Evolutionary conservation across 306 rosid species (phyloP), one percentile per base, ranked within the genome.

Genomic region (Phaseolus lunatus): DNA sequence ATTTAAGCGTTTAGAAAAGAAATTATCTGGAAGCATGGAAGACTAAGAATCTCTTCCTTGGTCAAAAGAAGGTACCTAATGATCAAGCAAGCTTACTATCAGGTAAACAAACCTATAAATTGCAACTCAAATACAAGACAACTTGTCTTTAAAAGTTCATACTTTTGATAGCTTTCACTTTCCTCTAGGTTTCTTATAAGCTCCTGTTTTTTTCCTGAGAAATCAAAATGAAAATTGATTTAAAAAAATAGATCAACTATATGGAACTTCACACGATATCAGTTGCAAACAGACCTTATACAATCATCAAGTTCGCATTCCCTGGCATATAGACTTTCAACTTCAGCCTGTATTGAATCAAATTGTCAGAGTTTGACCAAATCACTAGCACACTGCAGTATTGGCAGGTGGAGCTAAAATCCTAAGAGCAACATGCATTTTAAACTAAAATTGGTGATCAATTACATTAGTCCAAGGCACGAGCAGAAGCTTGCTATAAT

Each of bases 11-110:
- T 15, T 27, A 31, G 45, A 81, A 67, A 83, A 76, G 49, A 82
- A 84, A 48, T 49, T 16, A 93, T 97, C 98, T 91, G 91, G 76
- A 91, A 86, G 87, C 92, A 86, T 22, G 91, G 89, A 76, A 89
- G 87, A 50, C 81, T 70, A 77, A 81, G 76, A 82, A 93, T 90
- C 72, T 91, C 96, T 85, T 84, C 90, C 84, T 75, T 88, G 13
- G 81, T 86, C 23, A 93, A 31, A 74, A 78, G 90, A 69, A 88
- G 92, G 82, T 74, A 82, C 87, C 97, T 91, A 70, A 49, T 54
- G 77, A 37, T 85, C 71, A 80, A 82, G 39, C 70, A 79, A 62
- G 56, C 59, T 49, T 44, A 65, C 50, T 57, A 71, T 79, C 73
- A 86, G 26, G 44, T 61, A 81, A 56, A 68, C 85, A 49, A 59